Conservation (phyloP, 345 rosid species). For the Mallotus nudiflorus region DNA sequence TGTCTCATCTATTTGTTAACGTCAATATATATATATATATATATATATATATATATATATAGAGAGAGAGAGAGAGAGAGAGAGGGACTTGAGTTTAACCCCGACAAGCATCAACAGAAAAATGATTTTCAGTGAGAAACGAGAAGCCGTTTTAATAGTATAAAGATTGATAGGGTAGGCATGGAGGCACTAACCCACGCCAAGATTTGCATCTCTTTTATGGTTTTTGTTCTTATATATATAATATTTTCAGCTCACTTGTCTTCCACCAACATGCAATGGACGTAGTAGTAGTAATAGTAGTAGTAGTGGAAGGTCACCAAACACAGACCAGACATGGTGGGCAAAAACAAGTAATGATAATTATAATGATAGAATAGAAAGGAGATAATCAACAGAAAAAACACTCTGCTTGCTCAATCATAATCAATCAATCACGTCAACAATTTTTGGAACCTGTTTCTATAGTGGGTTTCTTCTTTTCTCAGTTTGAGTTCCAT, state of each 20-base stretch:
- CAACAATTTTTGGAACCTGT: constrained; percentile 16
- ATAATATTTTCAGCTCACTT: neutral
- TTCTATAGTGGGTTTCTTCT: neutral
- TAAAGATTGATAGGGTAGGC: constrained; percentile 33
- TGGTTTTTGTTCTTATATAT: neutral
- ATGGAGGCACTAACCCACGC: constrained; percentile 31
- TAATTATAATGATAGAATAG: too few relatives aligned
- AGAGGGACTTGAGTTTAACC: too few relatives aligned
- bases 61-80: neutral
- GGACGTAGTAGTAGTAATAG: too few relatives aligned
- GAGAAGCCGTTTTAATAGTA: constrained; percentile 23
- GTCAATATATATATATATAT: constrained; percentile 5
- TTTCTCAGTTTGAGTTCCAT: neutral
- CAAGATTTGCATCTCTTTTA: constrained; percentile 19
- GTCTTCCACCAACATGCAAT: constrained; percentile 31
- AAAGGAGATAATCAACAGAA: constrained; percentile 4
- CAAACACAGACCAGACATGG: constrained; percentile 21
- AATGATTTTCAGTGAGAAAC: constrained; percentile 30
- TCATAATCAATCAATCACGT: constrained; percentile 18
- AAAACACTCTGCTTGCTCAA: constrained; percentile 9
- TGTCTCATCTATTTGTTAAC: constrained; percentile 10
- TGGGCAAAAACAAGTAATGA: constrained; percentile 4
- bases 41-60: neutral
- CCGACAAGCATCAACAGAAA: constrained; percentile 18
- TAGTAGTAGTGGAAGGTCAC: constrained; percentile 12